phyloP scores from a whole-genome alignment of 441 rosid species.

The Brassica hybrid region DNA sequence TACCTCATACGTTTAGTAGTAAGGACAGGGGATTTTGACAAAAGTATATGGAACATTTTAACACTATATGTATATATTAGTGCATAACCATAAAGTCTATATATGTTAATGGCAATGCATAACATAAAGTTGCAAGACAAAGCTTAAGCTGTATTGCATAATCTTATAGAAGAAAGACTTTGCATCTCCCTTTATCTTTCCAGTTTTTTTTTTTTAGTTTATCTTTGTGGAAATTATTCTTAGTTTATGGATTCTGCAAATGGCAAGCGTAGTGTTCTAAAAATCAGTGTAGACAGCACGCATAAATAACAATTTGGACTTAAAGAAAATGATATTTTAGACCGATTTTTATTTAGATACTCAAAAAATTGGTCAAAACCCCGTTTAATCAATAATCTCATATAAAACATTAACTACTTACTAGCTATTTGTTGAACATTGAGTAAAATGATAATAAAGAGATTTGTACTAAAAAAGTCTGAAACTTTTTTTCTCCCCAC shows the following conservation, averaged over 20 bases:
- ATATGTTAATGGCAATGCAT: background rate
- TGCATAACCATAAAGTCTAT: background rate
- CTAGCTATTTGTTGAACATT: background rate
- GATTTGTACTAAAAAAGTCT: constrained; percentile 17
- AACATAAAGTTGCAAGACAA: too few relatives aligned
- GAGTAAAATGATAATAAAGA: background rate
- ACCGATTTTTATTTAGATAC: background rate
- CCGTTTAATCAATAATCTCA: background rate
- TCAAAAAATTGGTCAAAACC: background rate
- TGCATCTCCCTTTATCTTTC: too few relatives aligned
- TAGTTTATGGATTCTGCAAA: background rate
- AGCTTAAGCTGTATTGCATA: too few relatives aligned
- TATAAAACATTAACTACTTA: background rate
- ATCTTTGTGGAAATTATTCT: too few relatives aligned
- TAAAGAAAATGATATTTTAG: too few relatives aligned
- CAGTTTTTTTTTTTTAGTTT: too few relatives aligned
- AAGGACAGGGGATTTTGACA: constrained; percentile 36
- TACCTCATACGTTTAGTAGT: constrained; percentile 29
- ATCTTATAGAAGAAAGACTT: too few relatives aligned
- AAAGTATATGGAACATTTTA: constrained; percentile 8
- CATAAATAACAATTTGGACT: too few relatives aligned
- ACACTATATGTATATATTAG: background rate
- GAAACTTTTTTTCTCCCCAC: constrained; percentile 18
- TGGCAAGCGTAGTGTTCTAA: background rate
- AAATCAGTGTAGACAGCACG: too few relatives aligned